A percentile compares a stretch with the other conserved stretches of the same genome.
Conservation (phyloP, 176 grass and related monocot genomes). For the Rhynchospora pubera region DNA sequence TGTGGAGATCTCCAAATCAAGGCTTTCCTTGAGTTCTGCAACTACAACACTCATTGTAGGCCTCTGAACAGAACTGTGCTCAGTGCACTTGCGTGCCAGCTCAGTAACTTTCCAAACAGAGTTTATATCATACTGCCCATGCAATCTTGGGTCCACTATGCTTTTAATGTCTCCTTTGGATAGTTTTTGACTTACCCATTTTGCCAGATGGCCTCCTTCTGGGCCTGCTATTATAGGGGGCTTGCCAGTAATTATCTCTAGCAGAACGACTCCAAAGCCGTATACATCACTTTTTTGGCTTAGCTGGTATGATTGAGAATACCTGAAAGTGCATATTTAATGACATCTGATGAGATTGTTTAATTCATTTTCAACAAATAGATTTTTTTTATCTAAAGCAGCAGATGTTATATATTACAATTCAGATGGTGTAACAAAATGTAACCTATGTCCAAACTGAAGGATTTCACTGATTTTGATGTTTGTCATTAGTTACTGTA, state of each 20-base stretch:
- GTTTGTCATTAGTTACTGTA: too few relatives aligned
- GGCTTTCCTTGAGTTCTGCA: conserved; percentile 40
- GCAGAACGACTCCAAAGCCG: conserved; percentile 44
- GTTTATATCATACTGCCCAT: conserved; percentile 41
- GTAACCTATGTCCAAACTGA: too few relatives aligned
- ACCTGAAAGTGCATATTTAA: conserved; percentile 21
- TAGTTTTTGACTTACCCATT: conserved; percentile 32
- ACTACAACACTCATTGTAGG: conserved; percentile 38
- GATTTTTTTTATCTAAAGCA: too few relatives aligned
- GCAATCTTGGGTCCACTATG: conserved; percentile 28
- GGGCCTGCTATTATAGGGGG: conserved; percentile 7
- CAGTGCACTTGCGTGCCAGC: conserved; percentile 22
- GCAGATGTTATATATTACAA: too few relatives aligned
- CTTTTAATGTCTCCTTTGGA: conserved; percentile 43
- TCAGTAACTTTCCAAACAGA: conserved; percentile 48
- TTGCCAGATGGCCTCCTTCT: conserved; percentile 11
- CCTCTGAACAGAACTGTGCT: conserved; percentile 14
- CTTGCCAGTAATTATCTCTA: conserved; percentile 42
- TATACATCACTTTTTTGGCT: conserved; percentile 55
- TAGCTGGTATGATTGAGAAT: conserved; percentile 24
- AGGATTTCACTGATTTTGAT: too few relatives aligned
- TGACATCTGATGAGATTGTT: too few relatives aligned
- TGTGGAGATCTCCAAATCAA: conserved; percentile 22
- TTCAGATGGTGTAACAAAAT: too few relatives aligned
- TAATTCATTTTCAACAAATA: too few relatives aligned